A percentile compares a stretch with the other conserved stretches of the same genome.
phyloP scores from a whole-genome alignment of 2,329 filamentous ascomycete genomes.

The Exserohilum turcica region DNA sequence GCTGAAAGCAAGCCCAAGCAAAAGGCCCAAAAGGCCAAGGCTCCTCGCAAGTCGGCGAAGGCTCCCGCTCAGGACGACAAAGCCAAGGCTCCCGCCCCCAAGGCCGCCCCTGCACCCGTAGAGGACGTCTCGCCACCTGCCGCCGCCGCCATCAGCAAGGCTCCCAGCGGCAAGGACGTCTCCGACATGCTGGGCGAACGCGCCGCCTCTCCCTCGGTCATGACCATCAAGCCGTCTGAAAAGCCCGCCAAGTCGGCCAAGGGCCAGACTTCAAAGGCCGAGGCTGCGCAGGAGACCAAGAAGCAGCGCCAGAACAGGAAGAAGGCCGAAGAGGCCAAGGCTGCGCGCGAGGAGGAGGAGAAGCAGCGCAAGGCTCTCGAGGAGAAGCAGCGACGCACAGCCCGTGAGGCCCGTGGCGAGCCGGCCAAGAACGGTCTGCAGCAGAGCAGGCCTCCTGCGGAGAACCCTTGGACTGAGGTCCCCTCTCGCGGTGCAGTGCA shows the following conservation, averaged over 20 bases:
- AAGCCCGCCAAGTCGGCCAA: conserved; percentile 64
- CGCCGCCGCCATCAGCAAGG: conserved; percentile 50
- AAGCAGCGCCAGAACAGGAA: conserved; percentile 92
- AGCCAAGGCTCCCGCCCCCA: conserved; percentile 56
- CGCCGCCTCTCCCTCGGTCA: conserved; percentile 69
- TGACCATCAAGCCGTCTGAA: conserved; percentile 74
- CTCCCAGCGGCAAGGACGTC: conserved; percentile 70
- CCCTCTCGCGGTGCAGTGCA: conserved; percentile 30
- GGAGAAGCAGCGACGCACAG: conserved; percentile 82
- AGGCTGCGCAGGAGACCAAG: conserved; percentile 73
- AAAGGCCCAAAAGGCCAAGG: conserved; percentile 39
- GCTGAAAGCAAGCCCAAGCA: conserved; percentile 37
- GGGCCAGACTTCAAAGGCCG: conserved; percentile 64
- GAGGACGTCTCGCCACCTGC: conserved; percentile 73
- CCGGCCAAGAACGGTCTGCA: conserved; percentile 77
- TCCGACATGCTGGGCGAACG: conserved; percentile 89
- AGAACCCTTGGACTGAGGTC: conserved; percentile 60
- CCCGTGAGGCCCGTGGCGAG: conserved; percentile 80
- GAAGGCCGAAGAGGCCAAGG: conserved; percentile 83
- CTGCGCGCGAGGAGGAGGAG: conserved; percentile 76
- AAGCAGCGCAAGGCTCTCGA: conserved; percentile 74
- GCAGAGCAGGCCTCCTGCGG: conserved; percentile 53
- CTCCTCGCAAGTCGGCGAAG: conserved; percentile 44
- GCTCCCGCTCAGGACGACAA: conserved; percentile 41
- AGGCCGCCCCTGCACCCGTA: conserved; percentile 72